A percentile compares a stretch with the other conserved stretches of the same genome.
Conservation (phyloP, 176 grass and related monocot genomes). For the Ensete ventricosum region DNA sequence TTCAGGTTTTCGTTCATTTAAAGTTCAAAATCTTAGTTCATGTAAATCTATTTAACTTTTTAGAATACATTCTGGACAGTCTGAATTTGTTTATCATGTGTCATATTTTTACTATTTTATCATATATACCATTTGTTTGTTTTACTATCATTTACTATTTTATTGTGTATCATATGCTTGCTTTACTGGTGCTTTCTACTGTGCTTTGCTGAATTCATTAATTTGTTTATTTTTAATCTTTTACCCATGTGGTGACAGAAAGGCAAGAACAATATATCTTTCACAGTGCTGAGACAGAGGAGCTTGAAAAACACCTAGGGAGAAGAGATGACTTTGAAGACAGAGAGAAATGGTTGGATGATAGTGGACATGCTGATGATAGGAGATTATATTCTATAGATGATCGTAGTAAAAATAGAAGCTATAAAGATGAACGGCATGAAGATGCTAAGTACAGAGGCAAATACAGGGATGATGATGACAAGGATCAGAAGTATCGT, state of each 20-base stretch:
- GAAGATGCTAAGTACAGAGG: constrained; percentile 20
- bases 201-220: not conserved
- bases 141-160: not conserved
- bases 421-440: constrained; percentile 26
- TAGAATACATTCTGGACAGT: no score
- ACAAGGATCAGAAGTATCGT: constrained; percentile 24
- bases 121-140: no score
- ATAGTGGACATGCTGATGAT: constrained; percentile 13
- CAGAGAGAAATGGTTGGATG: constrained; percentile 29
- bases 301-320: constrained; percentile 20
- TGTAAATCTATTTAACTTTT: no score
- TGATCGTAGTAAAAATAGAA: constrained; percentile 9
- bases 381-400: constrained; percentile 14
- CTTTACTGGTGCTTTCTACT: not conserved
- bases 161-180: not conserved
- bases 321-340: constrained; percentile 19
- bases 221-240: not conserved
- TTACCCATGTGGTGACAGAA: not conserved
- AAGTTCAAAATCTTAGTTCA: no score
- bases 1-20: no score
- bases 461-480: constrained; percentile 19
- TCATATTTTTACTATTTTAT: no score
- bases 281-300: constrained; percentile 11
- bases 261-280: constrained; percentile 22
- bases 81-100: no score